These are phyloP conservation scores for Cutaneotrichosporon cavernicola DNA, from an alignment of 1,284 basidiomycete species.

Conservation along the genomic window DNA sequence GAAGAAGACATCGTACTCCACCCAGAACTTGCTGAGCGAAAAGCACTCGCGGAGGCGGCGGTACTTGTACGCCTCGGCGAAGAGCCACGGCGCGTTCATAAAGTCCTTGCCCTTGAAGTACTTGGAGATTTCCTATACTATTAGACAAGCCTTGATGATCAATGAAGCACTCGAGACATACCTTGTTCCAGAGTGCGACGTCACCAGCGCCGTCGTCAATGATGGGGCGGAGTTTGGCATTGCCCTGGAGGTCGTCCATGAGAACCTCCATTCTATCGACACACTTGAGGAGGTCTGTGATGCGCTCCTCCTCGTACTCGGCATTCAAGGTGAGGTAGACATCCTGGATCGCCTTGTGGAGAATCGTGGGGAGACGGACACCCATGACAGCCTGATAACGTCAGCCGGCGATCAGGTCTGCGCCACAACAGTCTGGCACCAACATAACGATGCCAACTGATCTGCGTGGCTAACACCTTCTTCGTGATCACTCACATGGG, in stretches of 20 bases:
- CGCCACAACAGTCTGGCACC: neutral
- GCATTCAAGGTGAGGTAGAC: conserved; percentile 85
- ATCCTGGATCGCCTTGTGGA: conserved; percentile 95
- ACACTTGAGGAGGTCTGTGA: conserved; percentile 81
- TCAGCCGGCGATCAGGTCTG: neutral
- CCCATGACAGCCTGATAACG: conserved; percentile 73
- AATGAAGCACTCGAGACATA: conserved; percentile 33
- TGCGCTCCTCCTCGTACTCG: conserved; percentile 74
- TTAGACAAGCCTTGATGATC: neutral
- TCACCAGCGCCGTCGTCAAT: conserved; percentile 92
- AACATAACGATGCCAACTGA: neutral
- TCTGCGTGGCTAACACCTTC: neutral
- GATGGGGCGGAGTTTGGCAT: conserved; percentile 78
- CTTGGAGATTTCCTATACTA: conserved; percentile 69
- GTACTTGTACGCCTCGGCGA: conserved; percentile 98
- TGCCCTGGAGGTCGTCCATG: conserved; percentile 75
- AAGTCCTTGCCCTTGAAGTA: conserved; percentile 96
- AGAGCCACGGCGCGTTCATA: conserved; percentile 92
- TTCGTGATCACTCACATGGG: conserved; percentile 59
- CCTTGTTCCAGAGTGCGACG: conserved; percentile 94
- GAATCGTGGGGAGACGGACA: conserved; percentile 86
- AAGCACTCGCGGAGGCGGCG: conserved; percentile 94
- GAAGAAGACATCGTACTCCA: conserved; percentile 77
- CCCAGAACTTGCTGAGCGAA: conserved; percentile 88
- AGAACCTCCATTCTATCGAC: conserved; percentile 82